Conservation (phyloP, 2,329 filamentous ascomycete species). For the Verticillium longisporum region DNA sequence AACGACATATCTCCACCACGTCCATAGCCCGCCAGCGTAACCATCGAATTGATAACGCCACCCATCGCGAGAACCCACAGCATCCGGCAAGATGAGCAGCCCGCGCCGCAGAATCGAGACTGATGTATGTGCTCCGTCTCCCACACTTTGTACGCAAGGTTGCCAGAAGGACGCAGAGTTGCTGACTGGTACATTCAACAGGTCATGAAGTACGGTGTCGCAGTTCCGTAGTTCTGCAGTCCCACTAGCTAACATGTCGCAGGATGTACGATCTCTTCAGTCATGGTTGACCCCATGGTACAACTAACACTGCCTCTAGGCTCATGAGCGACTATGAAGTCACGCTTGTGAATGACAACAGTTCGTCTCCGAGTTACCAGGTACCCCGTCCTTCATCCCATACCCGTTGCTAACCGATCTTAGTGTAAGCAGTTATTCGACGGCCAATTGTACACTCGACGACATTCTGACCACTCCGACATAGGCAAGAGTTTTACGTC, state of each 20-base stretch:
- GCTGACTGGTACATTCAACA: slow-evolving; percentile 23
- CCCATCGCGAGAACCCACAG: neutral
- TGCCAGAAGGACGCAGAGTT: neutral
- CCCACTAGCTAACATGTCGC: slow-evolving; percentile 16
- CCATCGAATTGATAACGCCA: neutral
- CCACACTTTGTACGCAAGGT: neutral
- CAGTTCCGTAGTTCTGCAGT: slow-evolving; percentile 5
- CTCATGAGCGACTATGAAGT: slow-evolving; percentile 99
- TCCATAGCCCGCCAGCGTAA: neutral
- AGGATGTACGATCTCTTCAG: slow-evolving; percentile 32
- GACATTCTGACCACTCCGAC: slow-evolving; percentile 12
- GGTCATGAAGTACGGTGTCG: slow-evolving; percentile 72
- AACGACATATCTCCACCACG: neutral
- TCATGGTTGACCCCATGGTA: neutral
- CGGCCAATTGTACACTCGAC: neutral
- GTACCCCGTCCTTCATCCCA: neutral
- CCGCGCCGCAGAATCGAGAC: slow-evolving; percentile 94
- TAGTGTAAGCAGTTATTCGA: slow-evolving; percentile 35
- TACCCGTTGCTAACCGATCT: slow-evolving; percentile 12
- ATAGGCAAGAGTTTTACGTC: slow-evolving; percentile 97
- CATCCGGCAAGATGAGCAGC: slow-evolving; percentile 69
- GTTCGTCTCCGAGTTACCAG: slow-evolving; percentile 43
- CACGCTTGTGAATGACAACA: slow-evolving; percentile 95
- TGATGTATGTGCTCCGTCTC: slow-evolving; percentile 60
- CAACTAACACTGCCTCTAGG: slow-evolving; percentile 47